These are phyloP conservation scores for Leptographium galeiforme DNA, from an alignment of 2,329 filamentous ascomycete genomes.

Conservation along the genomic window DNA sequence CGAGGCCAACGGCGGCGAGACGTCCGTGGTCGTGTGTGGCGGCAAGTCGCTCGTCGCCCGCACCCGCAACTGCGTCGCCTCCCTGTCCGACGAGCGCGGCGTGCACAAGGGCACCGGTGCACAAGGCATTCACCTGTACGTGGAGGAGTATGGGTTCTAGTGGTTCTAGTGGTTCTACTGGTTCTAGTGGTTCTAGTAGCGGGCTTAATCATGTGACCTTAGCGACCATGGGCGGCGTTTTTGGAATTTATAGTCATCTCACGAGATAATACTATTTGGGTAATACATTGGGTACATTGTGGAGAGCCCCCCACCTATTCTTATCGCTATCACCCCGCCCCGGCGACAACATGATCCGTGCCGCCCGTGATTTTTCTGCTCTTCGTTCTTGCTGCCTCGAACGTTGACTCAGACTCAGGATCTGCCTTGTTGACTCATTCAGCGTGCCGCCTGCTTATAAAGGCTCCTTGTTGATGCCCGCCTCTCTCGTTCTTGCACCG, in stretches of 20 bases:
- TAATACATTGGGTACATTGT: too few species aligned
- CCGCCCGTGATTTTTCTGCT: background rate
- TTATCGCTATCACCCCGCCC: background rate
- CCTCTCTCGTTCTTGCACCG: background rate
- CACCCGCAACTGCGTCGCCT: constrained; percentile 41
- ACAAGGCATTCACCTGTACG: constrained; percentile 47
- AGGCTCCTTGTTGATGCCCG: background rate
- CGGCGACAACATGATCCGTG: constrained; percentile 7
- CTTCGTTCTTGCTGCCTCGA: background rate
- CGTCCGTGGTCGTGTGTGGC: constrained; percentile 47
- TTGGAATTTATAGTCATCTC: too few species aligned
- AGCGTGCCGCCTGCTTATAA: background rate
- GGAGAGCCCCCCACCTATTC: too few species aligned
- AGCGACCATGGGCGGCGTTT: too few species aligned
- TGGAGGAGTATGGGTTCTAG: constrained; percentile 39
- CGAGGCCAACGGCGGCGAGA: constrained; percentile 45
- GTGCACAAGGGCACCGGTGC: constrained; percentile 52
- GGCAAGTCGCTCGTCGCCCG: constrained; percentile 39
- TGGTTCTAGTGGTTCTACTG: too few species aligned
- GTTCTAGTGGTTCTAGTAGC: constrained; percentile 10
- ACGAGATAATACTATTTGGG: too few species aligned
- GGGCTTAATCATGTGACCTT: too few species aligned
- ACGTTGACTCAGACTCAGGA: background rate
- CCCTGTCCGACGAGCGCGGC: constrained; percentile 44
- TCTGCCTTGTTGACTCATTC: background rate